These are phyloP conservation scores for Exophiala oligosperma DNA, from an alignment of 2,329 filamentous ascomycete species.

Conservation along the genomic window DNA sequence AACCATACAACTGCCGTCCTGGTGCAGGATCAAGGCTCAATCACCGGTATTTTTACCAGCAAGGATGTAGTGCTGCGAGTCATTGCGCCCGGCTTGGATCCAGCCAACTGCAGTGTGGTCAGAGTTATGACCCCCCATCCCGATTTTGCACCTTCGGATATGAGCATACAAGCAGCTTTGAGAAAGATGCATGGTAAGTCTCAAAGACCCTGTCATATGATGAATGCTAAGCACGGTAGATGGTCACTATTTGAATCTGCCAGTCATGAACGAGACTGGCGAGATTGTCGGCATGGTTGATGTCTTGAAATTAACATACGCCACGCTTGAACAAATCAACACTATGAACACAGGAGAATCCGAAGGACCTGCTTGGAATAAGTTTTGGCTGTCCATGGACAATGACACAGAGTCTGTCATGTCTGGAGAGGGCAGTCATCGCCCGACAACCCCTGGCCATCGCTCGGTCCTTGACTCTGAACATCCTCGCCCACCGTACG, in stretches of 20 bases:
- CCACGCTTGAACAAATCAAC: constrained; percentile 88
- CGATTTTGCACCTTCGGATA: constrained; percentile 97
- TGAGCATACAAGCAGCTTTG: constrained; percentile 97
- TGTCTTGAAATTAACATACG: constrained; percentile 96
- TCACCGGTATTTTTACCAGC: constrained; percentile 98
- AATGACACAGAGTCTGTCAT: constrained; percentile 95
- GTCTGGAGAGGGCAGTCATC: constrained; percentile 82
- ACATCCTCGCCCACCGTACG: constrained; percentile 59
- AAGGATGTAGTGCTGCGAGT: constrained; percentile 98
- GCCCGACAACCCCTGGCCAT: constrained; percentile 65
- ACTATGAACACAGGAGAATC: constrained; percentile 85
- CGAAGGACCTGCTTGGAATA: constrained; percentile 98
- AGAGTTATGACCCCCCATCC: constrained; percentile 99
- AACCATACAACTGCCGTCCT: constrained; percentile 96
- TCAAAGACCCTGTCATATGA: neutral
- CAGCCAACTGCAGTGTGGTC: constrained; percentile 92
- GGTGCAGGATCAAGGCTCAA: constrained; percentile 93
- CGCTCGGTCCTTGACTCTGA: constrained; percentile 84
- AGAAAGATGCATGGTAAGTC: constrained; percentile 96
- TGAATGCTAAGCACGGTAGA: constrained; percentile 54
- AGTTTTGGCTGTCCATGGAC: constrained; percentile 97
- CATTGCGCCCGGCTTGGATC: constrained; percentile 93
- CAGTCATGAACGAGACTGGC: constrained; percentile 95
- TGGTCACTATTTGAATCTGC: constrained; percentile 95
- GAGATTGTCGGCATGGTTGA: constrained; percentile 99